These are phyloP conservation scores for Lasiodiplodia citricola DNA, from an alignment of 2,329 filamentous ascomycete genomes.

Conservation along the genomic window DNA sequence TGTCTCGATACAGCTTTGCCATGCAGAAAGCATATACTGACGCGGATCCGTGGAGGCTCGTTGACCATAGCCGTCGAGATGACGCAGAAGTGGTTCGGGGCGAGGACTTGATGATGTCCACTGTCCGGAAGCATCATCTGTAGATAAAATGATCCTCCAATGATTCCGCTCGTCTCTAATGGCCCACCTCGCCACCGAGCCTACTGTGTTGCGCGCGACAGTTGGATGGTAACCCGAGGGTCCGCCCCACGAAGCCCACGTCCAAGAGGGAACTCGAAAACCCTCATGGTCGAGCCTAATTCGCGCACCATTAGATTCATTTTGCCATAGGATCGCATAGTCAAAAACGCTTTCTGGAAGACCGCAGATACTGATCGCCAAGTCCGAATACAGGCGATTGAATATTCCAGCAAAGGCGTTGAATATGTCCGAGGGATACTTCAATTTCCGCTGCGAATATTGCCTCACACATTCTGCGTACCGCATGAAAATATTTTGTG, in stretches of 20 bases:
- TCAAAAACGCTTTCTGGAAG: neutral
- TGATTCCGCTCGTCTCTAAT: neutral
- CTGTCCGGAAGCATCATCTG: neutral
- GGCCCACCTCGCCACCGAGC: neutral
- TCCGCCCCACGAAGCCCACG: neutral
- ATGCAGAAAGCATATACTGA: neutral
- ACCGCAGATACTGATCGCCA: rapidly evolving
- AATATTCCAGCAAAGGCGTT: conserved; percentile 6
- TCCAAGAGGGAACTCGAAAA: neutral
- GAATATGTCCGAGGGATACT: conserved; percentile 1
- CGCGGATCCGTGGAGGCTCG: neutral
- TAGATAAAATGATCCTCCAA: neutral
- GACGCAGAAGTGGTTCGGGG: too few relatives aligned
- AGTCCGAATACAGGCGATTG: neutral
- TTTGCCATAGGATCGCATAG: neutral
- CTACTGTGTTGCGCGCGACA: neutral
- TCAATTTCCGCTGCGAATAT: neutral
- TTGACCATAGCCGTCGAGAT: too few relatives aligned
- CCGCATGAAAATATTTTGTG: too few relatives aligned
- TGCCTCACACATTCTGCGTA: too few relatives aligned
- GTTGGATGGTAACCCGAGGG: rapidly evolving
- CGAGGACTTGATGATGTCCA: neutral
- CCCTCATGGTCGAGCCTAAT: neutral
- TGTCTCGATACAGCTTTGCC: neutral
- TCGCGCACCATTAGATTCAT: rapidly evolving